phyloP scores from a whole-genome alignment of 345 rosid species.

The Limnanthes douglasii region DNA sequence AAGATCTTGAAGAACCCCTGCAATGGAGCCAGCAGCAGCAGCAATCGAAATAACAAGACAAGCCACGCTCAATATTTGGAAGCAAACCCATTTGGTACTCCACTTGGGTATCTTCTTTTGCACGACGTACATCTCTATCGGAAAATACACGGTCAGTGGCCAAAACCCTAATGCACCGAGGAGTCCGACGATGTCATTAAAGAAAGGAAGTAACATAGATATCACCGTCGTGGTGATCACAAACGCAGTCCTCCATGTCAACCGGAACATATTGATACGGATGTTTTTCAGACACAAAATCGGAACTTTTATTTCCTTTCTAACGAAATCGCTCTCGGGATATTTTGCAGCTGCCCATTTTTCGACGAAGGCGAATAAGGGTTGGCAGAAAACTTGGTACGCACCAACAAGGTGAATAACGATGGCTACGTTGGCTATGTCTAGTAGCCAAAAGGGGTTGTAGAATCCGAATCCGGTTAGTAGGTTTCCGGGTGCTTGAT shows the following conservation, averaged over 20 bases:
- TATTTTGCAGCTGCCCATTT: constrained; percentile 25
- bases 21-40: constrained; percentile 73
- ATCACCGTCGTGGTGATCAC: constrained; percentile 56
- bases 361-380: constrained; percentile 69
- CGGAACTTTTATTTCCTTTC: constrained; percentile 35
- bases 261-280: constrained; percentile 55
- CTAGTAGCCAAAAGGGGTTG: constrained; percentile 83
- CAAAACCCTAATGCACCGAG: constrained; percentile 90
- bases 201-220: constrained; percentile 86
- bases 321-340: constrained; percentile 47
- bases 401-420: constrained; percentile 77
- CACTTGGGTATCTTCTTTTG: constrained; percentile 59
- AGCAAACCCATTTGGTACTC: constrained; percentile 67
- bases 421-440: constrained; percentile 75
- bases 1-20: constrained; percentile 48
- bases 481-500: constrained; percentile 63
- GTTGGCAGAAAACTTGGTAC: constrained; percentile 91
- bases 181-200: constrained; percentile 64
- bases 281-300: constrained; percentile 19
- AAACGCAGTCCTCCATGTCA: constrained; percentile 76
- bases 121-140: constrained; percentile 75
- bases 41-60: constrained; percentile 61
- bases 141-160: constrained; percentile 87
- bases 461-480: constrained; percentile 63
- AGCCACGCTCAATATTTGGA: constrained; percentile 53